A percentile compares a stretch with the other conserved stretches of the same genome.
Evolutionary conservation across 768 basidiomycete species (phyloP).

Genomic region (Leccinum fibrillosum): DNA sequence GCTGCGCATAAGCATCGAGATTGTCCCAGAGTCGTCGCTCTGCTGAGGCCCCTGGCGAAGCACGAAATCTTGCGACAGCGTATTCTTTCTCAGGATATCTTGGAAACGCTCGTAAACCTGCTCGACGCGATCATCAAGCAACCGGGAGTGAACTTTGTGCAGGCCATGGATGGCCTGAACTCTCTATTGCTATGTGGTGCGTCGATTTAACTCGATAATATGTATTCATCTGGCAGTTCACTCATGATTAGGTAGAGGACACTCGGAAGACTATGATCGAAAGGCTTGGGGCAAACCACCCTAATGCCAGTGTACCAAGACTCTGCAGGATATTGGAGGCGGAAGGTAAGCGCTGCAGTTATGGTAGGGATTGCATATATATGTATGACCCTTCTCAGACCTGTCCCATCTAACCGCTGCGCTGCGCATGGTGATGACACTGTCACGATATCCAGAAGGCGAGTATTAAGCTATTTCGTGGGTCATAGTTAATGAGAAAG

Average conservation of each 20-base stretch:
- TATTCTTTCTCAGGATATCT: neutral
- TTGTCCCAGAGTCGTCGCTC: neutral
- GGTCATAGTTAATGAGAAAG: neutral
- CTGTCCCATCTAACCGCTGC: neutral
- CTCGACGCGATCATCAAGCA: neutral
- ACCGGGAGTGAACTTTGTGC: neutral
- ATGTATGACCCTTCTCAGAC: neutral
- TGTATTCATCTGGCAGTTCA: neutral
- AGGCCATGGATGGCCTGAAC: neutral
- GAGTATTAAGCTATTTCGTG: neutral
- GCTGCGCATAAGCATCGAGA: neutral
- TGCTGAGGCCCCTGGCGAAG: neutral
- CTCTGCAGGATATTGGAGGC: too few species aligned
- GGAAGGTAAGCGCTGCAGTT: too few species aligned
- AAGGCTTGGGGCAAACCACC: too few species aligned
- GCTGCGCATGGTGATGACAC: neutral
- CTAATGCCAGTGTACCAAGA: too few species aligned
- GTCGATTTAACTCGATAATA: neutral
- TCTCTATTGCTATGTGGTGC: neutral
- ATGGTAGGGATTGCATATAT: neutral
- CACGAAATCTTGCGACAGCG: neutral
- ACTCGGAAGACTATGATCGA: neutral
- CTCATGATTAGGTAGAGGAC: neutral
- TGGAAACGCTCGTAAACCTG: neutral
- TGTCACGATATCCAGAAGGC: neutral